A percentile compares a stretch with the other conserved stretches of the same genome.
Conservation (phyloP, 2,329 filamentous ascomycete species). For the Knufia fluminis region DNA sequence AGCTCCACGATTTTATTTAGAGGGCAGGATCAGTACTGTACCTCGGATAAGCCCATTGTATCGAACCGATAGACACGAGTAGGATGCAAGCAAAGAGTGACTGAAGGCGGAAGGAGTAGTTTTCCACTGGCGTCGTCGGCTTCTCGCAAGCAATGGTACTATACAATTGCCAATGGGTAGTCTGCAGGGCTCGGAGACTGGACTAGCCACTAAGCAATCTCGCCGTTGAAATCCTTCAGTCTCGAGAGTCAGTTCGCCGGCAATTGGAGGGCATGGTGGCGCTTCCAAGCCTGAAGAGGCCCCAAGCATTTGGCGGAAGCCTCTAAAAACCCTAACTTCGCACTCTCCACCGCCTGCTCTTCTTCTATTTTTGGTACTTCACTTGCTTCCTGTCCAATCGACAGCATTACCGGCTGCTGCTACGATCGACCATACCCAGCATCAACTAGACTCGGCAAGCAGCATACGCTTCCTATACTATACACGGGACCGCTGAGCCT, state of each 20-base stretch:
- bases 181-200: no score
- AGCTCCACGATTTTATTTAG: no score
- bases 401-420: constrained; percentile 4
- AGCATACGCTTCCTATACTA: background rate
- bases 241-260: background rate
- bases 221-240: background rate
- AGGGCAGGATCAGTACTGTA: no score
- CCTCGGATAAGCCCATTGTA: no score
- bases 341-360: constrained; percentile 14
- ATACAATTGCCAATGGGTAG: no score
- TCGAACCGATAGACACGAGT: no score
- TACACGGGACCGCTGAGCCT: constrained; percentile 6
- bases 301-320: background rate
- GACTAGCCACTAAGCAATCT: background rate
- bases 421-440: background rate
- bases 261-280: background rate
- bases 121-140: background rate
- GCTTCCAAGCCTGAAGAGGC: background rate
- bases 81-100: no score
- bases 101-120: background rate
- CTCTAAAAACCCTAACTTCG: constrained; percentile 2
- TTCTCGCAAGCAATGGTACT: no score
- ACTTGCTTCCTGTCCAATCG: constrained; percentile 7
- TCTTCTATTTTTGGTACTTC: constrained; percentile 25
- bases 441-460: background rate